Percentiles rank a stretch among this genome's conserved stretches.
Conservation (phyloP, 768 basidiomycete species). For the Mycena polygramma region DNA sequence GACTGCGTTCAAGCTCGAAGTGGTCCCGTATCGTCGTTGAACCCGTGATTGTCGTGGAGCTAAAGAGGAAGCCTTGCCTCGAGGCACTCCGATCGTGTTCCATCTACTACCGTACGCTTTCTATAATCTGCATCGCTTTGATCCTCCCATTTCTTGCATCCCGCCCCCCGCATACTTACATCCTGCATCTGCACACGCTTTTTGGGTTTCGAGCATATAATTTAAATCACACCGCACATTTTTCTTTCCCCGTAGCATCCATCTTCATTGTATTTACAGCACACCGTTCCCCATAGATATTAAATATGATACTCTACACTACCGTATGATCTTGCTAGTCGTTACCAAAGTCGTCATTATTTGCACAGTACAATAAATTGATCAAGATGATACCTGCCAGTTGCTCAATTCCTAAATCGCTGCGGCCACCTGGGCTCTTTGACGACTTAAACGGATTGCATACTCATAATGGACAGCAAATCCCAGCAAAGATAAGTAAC, state of each 20-base stretch:
- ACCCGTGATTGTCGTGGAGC: constrained; percentile 31
- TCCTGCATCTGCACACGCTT: neutral
- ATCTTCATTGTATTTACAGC: constrained; percentile 36
- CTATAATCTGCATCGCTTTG: constrained; percentile 47
- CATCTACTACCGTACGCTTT: constrained; percentile 36
- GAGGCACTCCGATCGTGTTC: constrained; percentile 47
- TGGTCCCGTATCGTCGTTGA: constrained; percentile 59
- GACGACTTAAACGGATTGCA: too few relatives aligned
- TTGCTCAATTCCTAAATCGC: too few relatives aligned
- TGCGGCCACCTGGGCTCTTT: too few relatives aligned
- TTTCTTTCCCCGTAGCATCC: constrained; percentile 29
- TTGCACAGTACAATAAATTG: too few relatives aligned
- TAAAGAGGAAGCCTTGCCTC: constrained; percentile 36
- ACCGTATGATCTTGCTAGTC: constrained; percentile 35
- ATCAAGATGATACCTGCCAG: too few relatives aligned
- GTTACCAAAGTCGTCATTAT: neutral
- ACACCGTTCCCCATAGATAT: constrained; percentile 32
- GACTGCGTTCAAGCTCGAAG: constrained; percentile 81
- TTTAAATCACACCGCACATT: constrained; percentile 39
- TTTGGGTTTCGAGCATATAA: constrained; percentile 40
- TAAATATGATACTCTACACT: constrained; percentile 28
- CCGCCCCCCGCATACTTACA: constrained; percentile 24
- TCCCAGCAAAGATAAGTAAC: neutral
- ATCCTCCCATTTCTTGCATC: constrained; percentile 39
- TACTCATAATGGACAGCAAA: too few relatives aligned